Conservation (phyloP, 805 yeast genomes). For the Metschnikowia picachoensis region DNA sequence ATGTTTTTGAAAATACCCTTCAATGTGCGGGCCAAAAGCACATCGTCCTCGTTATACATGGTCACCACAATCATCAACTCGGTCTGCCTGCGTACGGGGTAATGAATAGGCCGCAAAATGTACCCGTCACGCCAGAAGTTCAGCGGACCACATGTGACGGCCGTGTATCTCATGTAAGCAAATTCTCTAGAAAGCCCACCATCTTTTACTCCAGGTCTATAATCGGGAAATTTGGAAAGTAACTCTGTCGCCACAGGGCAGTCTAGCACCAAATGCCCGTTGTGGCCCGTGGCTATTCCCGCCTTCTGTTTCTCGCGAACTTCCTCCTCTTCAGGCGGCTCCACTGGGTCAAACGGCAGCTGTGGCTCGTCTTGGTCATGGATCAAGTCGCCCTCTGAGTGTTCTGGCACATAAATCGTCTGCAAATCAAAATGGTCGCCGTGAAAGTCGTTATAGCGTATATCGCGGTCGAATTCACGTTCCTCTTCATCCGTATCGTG, state of each 20-base stretch:
- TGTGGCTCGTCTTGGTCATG: slow-evolving; percentile 17
- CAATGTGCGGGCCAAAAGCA: slow-evolving; percentile 55
- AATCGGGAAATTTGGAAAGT: slow-evolving; percentile 43
- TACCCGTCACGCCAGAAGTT: slow-evolving; percentile 55
- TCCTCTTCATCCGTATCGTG: slow-evolving; percentile 40
- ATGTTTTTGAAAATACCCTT: slow-evolving; percentile 64
- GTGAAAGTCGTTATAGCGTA: slow-evolving; percentile 36
- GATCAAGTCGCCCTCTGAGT: slow-evolving; percentile 6
- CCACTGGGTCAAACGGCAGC: slow-evolving; percentile 29
- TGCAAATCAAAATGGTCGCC: slow-evolving; percentile 43
- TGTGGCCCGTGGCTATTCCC: slow-evolving; percentile 28
- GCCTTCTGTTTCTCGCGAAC: slow-evolving; percentile 30
- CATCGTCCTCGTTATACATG: slow-evolving; percentile 66
- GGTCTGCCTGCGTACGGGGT: slow-evolving; percentile 50
- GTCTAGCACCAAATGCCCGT: slow-evolving; percentile 80
- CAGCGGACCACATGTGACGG: slow-evolving; percentile 69
- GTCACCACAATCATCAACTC: slow-evolving; percentile 61
- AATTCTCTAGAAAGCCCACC: slow-evolving; percentile 50
- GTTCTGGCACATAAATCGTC: slow-evolving; percentile 25
- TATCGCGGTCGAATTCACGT: slow-evolving; percentile 37
- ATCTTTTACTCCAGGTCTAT: slow-evolving; percentile 28
- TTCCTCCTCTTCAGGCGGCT: slow-evolving; percentile 35
- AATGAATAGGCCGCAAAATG: slow-evolving; percentile 52
- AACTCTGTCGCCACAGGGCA: slow-evolving; percentile 81
- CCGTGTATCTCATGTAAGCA: slow-evolving; percentile 57